Evolutionary conservation across 345 rosid species (phyloP).

Genomic region (Psidium guajava): DNA sequence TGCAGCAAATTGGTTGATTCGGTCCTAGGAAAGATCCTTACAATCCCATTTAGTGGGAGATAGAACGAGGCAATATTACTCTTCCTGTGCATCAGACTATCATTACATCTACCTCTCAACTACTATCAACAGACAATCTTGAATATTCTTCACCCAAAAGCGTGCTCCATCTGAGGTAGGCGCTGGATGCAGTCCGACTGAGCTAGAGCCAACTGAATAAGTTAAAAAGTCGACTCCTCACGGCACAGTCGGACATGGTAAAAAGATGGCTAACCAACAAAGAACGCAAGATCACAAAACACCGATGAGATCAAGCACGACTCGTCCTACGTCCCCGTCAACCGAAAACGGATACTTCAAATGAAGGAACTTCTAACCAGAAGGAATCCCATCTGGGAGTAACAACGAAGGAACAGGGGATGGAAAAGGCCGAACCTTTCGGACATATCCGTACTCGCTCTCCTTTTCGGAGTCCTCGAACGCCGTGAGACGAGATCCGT

Average conservation of each 20-base stretch:
- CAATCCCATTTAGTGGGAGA: rapidly evolving
- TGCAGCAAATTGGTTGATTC: rapidly evolving
- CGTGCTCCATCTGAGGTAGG: neutral
- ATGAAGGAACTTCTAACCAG: neutral
- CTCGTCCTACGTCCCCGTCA: neutral
- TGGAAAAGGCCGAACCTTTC: conserved; percentile 41
- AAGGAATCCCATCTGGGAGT: neutral
- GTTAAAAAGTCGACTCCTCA: neutral
- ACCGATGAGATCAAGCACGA: neutral
- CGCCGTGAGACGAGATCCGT: conserved; percentile 82
- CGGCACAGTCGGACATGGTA: neutral
- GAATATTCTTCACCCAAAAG: neutral
- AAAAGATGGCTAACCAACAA: neutral
- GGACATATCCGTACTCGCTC: conserved; percentile 95
- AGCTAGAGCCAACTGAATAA: neutral
- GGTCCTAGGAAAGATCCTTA: neutral
- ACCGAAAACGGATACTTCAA: neutral
- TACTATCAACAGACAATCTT: neutral
- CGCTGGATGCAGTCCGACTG: neutral
- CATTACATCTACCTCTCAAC: neutral
- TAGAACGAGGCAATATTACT: neutral
- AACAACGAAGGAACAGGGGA: neutral
- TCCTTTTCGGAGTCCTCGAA: conserved; percentile 95
- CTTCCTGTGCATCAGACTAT: neutral
- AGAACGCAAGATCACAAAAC: neutral